Evolutionary conservation across 2,329 filamentous ascomycete species (phyloP).

Genomic region (Botrytis squamosa): DNA sequence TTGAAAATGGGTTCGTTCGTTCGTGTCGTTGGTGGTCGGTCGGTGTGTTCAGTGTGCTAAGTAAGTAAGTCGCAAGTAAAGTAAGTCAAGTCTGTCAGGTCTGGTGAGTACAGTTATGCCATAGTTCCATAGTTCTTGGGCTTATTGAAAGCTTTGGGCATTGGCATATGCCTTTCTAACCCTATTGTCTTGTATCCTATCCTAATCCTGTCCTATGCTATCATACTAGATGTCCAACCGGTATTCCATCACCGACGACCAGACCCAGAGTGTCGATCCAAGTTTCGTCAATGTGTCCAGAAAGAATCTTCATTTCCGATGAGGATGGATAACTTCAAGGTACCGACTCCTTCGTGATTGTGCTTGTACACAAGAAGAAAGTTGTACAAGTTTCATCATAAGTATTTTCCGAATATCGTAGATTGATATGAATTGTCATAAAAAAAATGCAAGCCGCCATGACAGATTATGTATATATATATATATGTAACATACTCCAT

Average conservation of each 20-base stretch:
- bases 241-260: neutral
- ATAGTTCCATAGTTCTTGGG: neutral
- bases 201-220: neutral
- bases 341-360: neutral
- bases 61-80: neutral
- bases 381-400: neutral
- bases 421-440: neutral
- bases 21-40: neutral
- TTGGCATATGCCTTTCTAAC: neutral
- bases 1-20: neutral
- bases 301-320: neutral
- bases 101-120: neutral
- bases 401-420: neutral
- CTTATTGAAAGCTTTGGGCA: slow-evolving; percentile 2
- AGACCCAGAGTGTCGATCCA: neutral
- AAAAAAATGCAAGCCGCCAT: neutral
- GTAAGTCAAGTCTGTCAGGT: neutral
- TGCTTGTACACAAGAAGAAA: neutral
- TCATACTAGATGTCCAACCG: neutral
- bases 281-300: neutral
- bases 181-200: neutral
- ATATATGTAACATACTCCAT: neutral
- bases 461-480: neutral
- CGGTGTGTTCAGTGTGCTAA: neutral
- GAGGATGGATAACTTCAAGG: neutral